Evolutionary conservation across 1,139 yeast genomes (phyloP).

Genomic region (Arxiozyma telluris): DNA sequence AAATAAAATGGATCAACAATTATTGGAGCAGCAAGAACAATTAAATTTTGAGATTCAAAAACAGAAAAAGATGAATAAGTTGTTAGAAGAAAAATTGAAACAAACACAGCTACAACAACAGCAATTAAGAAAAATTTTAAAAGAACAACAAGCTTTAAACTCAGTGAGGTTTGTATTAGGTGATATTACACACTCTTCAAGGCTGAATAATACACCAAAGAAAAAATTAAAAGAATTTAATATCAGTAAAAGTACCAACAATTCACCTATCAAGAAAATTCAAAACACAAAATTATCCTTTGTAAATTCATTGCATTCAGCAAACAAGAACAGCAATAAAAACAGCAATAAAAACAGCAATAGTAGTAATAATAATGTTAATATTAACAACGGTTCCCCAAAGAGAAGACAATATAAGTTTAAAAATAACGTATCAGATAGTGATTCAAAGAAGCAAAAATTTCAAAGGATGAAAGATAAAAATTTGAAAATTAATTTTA

Average conservation of each 20-base stretch:
- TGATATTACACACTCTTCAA: conserved; percentile 5
- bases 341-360: too few species aligned
- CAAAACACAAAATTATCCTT: conserved; percentile 5
- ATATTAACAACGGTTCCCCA: conserved; percentile 7
- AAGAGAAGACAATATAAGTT: conserved; percentile 5
- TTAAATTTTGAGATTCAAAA: conserved; percentile 12
- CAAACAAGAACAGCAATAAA: too few species aligned
- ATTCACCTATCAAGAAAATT: conserved; percentile 4
- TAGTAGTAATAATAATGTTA: neutral
- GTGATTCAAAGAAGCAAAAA: neutral
- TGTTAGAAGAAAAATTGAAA: conserved; percentile 11
- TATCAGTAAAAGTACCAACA: conserved; percentile 5
- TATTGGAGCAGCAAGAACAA: conserved; percentile 13
- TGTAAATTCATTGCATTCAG: conserved; percentile 3
- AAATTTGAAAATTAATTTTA: conserved; percentile 3
- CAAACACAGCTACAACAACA: conserved; percentile 13
- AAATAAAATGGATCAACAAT: conserved; percentile 4
- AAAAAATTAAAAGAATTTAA: conserved; percentile 8
- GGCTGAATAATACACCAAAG: conserved; percentile 14
- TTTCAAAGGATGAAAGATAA: neutral
- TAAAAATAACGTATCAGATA: neutral
- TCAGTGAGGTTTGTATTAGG: conserved; percentile 2
- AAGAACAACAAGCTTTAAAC: conserved; percentile 3
- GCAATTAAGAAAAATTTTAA: conserved; percentile 9
- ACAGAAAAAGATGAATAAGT: conserved; percentile 12